Evolutionary conservation across 352 stramenopile genomes (phyloP), one percentile per base, ranked within the genome.

Genomic region (Pythium oligandrum): DNA sequence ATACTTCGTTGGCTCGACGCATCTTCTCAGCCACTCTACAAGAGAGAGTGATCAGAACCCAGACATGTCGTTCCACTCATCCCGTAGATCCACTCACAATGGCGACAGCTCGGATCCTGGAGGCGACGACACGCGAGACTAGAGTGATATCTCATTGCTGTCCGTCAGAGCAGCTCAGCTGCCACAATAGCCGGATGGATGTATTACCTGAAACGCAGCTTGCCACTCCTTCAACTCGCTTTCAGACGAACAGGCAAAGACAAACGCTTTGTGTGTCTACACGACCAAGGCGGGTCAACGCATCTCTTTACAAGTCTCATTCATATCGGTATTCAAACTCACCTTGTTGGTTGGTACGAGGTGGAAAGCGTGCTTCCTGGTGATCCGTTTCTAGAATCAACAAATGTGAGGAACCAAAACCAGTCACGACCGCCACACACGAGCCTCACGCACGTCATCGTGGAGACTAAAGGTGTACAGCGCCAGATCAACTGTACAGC

Each of bases 311-410:
- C 17, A 26, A 26, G 17, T 0, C 17, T 26, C 0, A 26, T 26
- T 26, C 17, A 26, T 26, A 26, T 26, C 48, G 7, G 7, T 12
- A 43, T 47, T 8, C 30, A 9, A 46, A 17, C 40, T n/a, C 34
- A 84, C 75, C 64, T 87, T 86, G 40, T 76, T 57, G 32, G 66
- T 74, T 1, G 73, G 55, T 7, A 79, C 52, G 31, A 89, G 63
- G 38, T 88, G 76, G 48, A 91, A 89, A 17, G 55, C 66, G 58
- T 83, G 75, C 49, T 87, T 86, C 48, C 76, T 76, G 36, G 64
- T 72, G 39, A 84, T 50, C 49, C 81, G 84, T 53, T 73, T 82
- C 79, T 87, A 38, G 17, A 26, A 26, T 26, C 17, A 26, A 26
- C 17, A 26, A 26, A 26, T 26, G 17, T 26, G 17, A 26, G 17